A percentile compares a stretch with the other conserved stretches of the same genome.
Conservation (phyloP, 129 eudicot species). For the Apium graveolens region DNA sequence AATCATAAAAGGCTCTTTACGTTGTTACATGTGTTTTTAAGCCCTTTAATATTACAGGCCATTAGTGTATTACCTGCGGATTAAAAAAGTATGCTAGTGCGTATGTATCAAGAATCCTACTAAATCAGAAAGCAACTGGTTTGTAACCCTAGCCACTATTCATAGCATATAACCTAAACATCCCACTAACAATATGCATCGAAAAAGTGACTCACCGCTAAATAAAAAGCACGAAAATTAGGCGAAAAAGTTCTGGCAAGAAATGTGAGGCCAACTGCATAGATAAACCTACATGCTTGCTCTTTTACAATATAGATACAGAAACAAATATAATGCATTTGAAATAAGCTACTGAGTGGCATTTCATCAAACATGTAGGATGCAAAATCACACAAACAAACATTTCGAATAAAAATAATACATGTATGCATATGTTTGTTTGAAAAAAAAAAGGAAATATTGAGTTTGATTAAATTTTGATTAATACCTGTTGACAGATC, state of each 20-base stretch:
- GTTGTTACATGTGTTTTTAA: no score
- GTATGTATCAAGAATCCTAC: background rate
- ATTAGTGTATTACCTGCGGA: background rate
- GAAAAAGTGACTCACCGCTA: background rate
- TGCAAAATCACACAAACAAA: background rate
- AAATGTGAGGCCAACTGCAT: background rate
- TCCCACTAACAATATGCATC: background rate
- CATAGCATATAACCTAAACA: background rate
- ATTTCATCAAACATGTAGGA: slow-evolving; percentile 19
- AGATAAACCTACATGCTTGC: background rate
- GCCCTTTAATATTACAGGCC: no score
- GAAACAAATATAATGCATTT: background rate
- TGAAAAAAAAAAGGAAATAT: background rate
- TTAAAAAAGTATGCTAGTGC: background rate
- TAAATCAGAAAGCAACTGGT: background rate
- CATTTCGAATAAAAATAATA: no score
- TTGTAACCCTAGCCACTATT: background rate
- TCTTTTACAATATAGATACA: background rate
- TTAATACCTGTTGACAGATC: background rate
- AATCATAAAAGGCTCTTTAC: no score
- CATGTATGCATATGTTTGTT: background rate
- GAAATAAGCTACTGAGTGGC: background rate
- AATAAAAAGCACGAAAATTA: background rate
- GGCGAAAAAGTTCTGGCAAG: background rate
- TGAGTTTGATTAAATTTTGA: background rate